Evolutionary conservation across 371 early-diverging fungal species (phyloP).

Genomic region (Dipsacomyces acuminosporus): DNA sequence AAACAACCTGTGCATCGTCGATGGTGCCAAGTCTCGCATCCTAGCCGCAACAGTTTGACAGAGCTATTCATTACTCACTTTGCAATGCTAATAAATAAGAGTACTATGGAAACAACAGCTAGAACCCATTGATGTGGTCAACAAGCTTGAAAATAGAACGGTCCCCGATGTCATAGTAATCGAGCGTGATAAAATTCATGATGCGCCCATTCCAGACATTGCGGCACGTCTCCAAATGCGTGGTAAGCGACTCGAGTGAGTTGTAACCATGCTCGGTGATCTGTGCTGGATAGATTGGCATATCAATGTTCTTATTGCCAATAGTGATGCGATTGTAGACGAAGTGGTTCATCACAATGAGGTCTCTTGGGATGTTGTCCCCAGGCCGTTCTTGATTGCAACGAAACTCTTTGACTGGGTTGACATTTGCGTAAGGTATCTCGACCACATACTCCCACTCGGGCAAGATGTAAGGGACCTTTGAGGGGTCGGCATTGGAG

Average conservation of each 20-base stretch:
- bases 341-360: slow-evolving; percentile 45
- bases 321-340: slow-evolving; percentile 29
- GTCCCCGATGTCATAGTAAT: slow-evolving; percentile 63
- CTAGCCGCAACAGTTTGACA: slow-evolving; percentile 9
- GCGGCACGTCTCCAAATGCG: slow-evolving; percentile 22
- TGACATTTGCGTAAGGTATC: slow-evolving; percentile 29
- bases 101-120: background rate
- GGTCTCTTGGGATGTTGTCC: slow-evolving; percentile 25
- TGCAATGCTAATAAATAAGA: background rate
- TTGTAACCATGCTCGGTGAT: slow-evolving; percentile 26
- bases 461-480: slow-evolving; percentile 56
- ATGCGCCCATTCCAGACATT: slow-evolving; percentile 39
- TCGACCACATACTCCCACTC: slow-evolving; percentile 44
- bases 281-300: slow-evolving; percentile 13
- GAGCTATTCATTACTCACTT: background rate
- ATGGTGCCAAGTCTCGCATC: slow-evolving; percentile 52
- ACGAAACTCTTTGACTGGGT: slow-evolving; percentile 22
- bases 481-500: slow-evolving; percentile 51
- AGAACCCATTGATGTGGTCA: slow-evolving; percentile 57
- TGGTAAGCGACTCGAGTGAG: slow-evolving; percentile 12
- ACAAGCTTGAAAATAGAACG: slow-evolving; percentile 46
- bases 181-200: slow-evolving; percentile 66
- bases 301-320: slow-evolving; percentile 23
- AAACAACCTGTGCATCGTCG: slow-evolving; percentile 77
- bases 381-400: slow-evolving; percentile 42